These are phyloP conservation scores for Ilyonectria mors-panacis DNA, from an alignment of 2,329 filamentous ascomycete genomes.

Conservation along the genomic window DNA sequence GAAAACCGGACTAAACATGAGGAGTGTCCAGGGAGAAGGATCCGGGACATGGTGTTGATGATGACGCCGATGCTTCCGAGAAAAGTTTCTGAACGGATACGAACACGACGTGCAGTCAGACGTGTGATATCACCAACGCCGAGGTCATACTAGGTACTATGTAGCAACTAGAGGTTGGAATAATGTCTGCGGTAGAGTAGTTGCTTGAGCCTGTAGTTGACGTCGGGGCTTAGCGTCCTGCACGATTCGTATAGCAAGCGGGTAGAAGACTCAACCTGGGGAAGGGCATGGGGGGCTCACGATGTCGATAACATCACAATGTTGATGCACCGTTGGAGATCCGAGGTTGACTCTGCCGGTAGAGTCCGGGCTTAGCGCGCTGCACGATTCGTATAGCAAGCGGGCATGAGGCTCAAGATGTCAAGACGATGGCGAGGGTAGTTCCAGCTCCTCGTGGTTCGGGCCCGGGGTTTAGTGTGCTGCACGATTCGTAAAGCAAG, in stretches of 20 bases:
- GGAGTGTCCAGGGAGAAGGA: not conserved
- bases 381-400: slow-evolving; percentile 47
- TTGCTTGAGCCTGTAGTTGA: not conserved
- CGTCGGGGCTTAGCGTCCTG: slow-evolving; percentile 25
- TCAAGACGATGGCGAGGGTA: not conserved
- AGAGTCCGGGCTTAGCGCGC: slow-evolving; percentile 20
- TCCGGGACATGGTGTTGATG: slow-evolving; percentile 1
- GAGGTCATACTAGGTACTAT: not conserved
- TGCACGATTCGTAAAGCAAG: slow-evolving; percentile 19
- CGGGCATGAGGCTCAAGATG: slow-evolving; percentile 14
- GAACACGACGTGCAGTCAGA: not conserved
- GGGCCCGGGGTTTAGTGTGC: not conserved
- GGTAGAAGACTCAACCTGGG: slow-evolving; percentile 15
- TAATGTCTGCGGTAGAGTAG: not conserved
- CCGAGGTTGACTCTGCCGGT: not conserved
- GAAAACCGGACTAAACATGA: not conserved
- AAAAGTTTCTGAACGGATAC: not conserved
- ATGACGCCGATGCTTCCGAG: slow-evolving; percentile 3
- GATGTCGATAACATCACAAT: too few species aligned
- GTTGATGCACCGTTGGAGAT: not conserved
- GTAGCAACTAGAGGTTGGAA: not conserved
- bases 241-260: slow-evolving; percentile 33
- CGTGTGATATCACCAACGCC: not conserved
- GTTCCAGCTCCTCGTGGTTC: not conserved
- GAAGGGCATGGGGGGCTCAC: not conserved